Base-by-base conservation (phyloP, 345 rosid genomes). In the Sisymbrium altissimum region DNA sequence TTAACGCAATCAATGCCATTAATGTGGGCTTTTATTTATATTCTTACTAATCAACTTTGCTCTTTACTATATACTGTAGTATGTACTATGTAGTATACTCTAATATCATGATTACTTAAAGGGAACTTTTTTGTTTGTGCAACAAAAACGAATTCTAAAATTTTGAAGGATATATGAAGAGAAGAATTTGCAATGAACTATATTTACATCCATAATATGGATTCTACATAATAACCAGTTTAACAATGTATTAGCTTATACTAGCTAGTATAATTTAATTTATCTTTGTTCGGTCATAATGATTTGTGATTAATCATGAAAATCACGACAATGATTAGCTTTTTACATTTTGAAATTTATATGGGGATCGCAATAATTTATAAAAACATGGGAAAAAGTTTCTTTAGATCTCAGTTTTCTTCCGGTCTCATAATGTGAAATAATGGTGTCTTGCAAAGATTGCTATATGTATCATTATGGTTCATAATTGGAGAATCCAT, bases 401-500 rank as follows among this genome's bases (percentile, higher is more conserved):
- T 57, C 15, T 64, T 48, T 56, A 35, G n/a, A 21, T 56, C 56
- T 60, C 72, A 77, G 48, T 71, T 64, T 77, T 70, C 76, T 48
- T 63, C 59, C 15, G 15, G 1, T 48, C 23, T 64, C 71, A 77
- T 76, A 35, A 76, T 69, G 64, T 53, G 75, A 45, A 69, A 77
- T 77, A 64, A 77, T 77, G 76, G 67, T 77, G 80, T 77, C 80
- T 77, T 77, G 76, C 72, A 77, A 77, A 56, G 33, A 64, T 64
- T 70, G 75, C 48, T 57, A 53, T 57, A 53, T 64, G 59, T 69
- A 64, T 77, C 80, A 70, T 77, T 64, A 64, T 77, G 60, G 54
- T 57, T 70, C 72, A 77, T 61, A 36, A 70, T 71, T 55, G 15
- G 23, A 70, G 66, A 40, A 41, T 64, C 59, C 40, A 54, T 62